phyloP scores from a whole-genome alignment of 169 alveolate genomes.

The Eimeria maxima region DNA sequence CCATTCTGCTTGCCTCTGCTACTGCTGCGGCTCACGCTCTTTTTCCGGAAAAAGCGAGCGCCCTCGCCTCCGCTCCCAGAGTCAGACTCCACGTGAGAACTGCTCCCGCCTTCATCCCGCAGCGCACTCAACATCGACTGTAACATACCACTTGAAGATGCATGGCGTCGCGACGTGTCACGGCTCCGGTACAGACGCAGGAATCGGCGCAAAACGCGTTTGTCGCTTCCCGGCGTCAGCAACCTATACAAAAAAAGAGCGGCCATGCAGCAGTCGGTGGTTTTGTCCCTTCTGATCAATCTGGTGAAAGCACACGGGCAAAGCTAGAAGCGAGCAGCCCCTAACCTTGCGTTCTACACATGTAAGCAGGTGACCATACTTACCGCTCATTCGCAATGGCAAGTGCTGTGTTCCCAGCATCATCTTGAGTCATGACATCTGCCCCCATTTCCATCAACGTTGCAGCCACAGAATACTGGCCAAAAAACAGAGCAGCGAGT shows the following conservation, averaged over 20 bases:
- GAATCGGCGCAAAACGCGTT: slow-evolving; percentile 83
- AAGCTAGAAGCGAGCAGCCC: neutral
- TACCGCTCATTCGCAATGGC: slow-evolving; percentile 83
- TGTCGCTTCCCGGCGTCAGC: slow-evolving; percentile 83
- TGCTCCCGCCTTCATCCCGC: slow-evolving; percentile 76
- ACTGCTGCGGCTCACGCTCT: slow-evolving; percentile 80
- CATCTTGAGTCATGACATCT: slow-evolving; percentile 82
- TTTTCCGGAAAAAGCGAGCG: slow-evolving; percentile 69
- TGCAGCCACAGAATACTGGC: slow-evolving; percentile 82
- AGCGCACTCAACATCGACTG: slow-evolving; percentile 78
- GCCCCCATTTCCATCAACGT: slow-evolving; percentile 83
- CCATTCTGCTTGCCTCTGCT: slow-evolving; percentile 77
- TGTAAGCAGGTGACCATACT: neutral
- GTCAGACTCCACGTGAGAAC: slow-evolving; percentile 80
- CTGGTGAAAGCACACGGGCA: neutral
- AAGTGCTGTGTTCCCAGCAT: slow-evolving; percentile 79
- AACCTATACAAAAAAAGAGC: slow-evolving; percentile 40
- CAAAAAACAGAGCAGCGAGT: slow-evolving; percentile 83
- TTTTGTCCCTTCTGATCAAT: neutral
- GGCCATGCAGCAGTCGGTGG: neutral
- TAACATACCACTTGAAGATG: slow-evolving; percentile 70
- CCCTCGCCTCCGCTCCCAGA: slow-evolving; percentile 79
- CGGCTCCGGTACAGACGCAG: slow-evolving; percentile 80
- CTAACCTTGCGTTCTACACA: neutral
- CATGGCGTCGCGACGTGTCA: slow-evolving; percentile 71